phyloP scores from a whole-genome alignment of 345 rosid genomes.

The Luvunga scandens region DNA sequence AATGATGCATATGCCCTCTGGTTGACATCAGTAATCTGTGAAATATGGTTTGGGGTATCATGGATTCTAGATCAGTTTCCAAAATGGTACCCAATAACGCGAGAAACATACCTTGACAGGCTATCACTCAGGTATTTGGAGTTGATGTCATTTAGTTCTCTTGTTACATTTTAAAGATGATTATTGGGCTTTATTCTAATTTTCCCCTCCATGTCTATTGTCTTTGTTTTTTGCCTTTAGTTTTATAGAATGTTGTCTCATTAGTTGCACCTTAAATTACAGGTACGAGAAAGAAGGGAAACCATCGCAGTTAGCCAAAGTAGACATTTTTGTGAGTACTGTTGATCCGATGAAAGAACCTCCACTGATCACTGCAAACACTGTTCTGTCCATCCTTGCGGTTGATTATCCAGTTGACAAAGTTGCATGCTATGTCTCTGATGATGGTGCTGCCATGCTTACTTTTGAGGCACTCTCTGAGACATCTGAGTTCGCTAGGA shows the following conservation, averaged over 20 bases:
- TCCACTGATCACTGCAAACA: conserved; percentile 96
- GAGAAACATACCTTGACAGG: conserved; percentile 96
- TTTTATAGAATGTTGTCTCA: conserved; percentile 1
- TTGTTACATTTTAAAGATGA: background rate
- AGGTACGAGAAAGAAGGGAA: conserved; percentile 99
- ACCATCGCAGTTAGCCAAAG: conserved; percentile 73
- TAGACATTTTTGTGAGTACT: conserved; percentile 90
- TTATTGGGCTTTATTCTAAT: background rate
- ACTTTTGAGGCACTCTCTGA: conserved; percentile 98
- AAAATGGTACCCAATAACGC: conserved; percentile 84
- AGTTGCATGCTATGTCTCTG: conserved; percentile 96
- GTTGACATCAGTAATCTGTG: conserved; percentile 96
- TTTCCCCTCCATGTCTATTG: background rate
- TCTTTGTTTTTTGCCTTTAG: background rate
- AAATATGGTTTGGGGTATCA: conserved; percentile 96
- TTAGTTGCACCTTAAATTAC: conserved; percentile 16
- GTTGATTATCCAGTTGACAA: conserved; percentile 96
- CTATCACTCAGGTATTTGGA: conserved; percentile 75
- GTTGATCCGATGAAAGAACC: conserved; percentile 99
- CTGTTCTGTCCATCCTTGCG: conserved; percentile 93
- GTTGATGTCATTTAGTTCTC: background rate
- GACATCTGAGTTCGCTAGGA: conserved; percentile 94
- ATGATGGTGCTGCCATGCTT: conserved; percentile 99
- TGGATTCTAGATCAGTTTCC: conserved; percentile 99
- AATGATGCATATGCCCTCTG: conserved; percentile 86